Evolutionary conservation across 2,329 filamentous ascomycete species (phyloP).

Genomic region (Coniella vitis): DNA sequence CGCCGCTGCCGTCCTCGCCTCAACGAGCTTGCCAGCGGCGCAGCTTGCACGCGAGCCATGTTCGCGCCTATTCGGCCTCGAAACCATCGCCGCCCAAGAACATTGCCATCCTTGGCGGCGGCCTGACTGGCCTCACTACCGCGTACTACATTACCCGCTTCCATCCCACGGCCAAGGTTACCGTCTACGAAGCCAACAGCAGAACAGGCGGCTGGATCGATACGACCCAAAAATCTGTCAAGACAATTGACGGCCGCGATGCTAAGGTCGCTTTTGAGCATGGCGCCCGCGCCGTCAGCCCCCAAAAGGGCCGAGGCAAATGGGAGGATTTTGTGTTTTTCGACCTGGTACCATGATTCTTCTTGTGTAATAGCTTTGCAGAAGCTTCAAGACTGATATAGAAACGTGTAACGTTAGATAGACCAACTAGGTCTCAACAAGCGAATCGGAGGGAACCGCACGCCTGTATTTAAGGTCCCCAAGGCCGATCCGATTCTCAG

Average conservation of each 20-base stretch:
- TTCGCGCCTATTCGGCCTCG: background rate
- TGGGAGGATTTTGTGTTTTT: constrained; percentile 61
- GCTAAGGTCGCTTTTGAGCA: constrained; percentile 67
- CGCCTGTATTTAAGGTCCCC: constrained; percentile 2
- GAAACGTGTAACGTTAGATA: constrained; percentile 9
- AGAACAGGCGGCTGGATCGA: constrained; percentile 79
- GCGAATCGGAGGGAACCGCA: background rate
- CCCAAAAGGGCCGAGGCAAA: constrained; percentile 33
- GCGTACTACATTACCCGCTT: constrained; percentile 70
- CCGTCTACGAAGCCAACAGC: constrained; percentile 67
- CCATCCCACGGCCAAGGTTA: constrained; percentile 62
- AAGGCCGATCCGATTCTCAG: constrained; percentile 34
- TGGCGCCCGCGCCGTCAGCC: constrained; percentile 71
- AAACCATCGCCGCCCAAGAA: constrained; percentile 17
- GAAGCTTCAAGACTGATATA: background rate
- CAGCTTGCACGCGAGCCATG: constrained; percentile 1
- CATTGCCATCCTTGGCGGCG: constrained; percentile 70
- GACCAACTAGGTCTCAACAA: constrained; percentile 10
- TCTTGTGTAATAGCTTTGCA: constrained; percentile 19
- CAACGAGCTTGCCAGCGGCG: background rate
- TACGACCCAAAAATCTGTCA: constrained; percentile 54
- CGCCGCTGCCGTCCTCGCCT: background rate
- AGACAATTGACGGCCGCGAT: constrained; percentile 44
- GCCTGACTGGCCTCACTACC: constrained; percentile 72
- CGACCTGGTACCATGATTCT: constrained; percentile 53